These are phyloP conservation scores for Castanospermum australe DNA, from an alignment of 306 rosid genomes.

Conservation along the genomic window DNA sequence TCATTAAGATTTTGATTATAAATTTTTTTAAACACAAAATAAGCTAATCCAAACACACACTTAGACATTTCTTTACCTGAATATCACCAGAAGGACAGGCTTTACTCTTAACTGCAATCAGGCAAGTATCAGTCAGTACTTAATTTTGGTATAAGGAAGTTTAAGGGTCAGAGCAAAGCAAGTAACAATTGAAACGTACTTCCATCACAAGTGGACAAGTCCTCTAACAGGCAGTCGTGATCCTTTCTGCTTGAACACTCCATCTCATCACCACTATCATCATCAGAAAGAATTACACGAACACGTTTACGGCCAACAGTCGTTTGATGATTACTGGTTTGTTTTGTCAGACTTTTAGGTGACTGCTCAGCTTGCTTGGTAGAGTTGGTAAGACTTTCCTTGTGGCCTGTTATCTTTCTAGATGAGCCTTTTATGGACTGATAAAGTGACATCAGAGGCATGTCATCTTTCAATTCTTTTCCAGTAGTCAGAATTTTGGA, in stretches of 20 bases:
- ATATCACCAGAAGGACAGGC: conserved; percentile 35
- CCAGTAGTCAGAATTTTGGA: conserved; percentile 36
- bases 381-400: conserved; percentile 32
- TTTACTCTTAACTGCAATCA: conserved; percentile 57
- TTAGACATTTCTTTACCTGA: conserved; percentile 57
- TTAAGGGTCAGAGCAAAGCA: conserved; percentile 31
- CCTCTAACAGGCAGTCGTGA: conserved; percentile 34
- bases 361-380: conserved; percentile 34
- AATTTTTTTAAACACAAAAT: too few relatives aligned
- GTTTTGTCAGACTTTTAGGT: conserved; percentile 44
- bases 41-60: too few relatives aligned
- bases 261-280: conserved; percentile 59
- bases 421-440: conserved; percentile 45
- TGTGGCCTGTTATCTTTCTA: conserved; percentile 37
- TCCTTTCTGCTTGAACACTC: conserved; percentile 45
- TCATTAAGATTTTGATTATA: too few relatives aligned
- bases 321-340: conserved; percentile 39
- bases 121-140: conserved; percentile 33
- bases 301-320: conserved; percentile 58
- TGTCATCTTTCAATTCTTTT: conserved; percentile 56
- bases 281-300: conserved; percentile 72
- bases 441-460: conserved; percentile 49
- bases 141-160: conserved; percentile 11
- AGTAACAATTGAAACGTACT: conserved; percentile 50
- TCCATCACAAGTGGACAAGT: conserved; percentile 48